Evolutionary conservation across 768 basidiomycete genomes (phyloP).

Genomic region (Rhizopogon roseolus): DNA sequence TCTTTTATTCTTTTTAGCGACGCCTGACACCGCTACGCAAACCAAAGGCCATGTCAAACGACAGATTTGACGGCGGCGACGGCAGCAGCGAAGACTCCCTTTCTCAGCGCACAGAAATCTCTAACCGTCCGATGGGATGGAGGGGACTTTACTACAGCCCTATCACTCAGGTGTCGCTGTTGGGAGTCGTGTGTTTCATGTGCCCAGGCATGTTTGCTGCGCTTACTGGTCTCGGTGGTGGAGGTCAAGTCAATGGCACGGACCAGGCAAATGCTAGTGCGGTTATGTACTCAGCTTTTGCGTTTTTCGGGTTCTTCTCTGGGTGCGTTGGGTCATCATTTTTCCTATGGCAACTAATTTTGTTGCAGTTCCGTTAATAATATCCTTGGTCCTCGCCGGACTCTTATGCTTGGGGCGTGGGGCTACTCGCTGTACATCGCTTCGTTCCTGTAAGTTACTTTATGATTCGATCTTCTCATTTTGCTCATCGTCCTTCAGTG

Average conservation of each 20-base stretch:
- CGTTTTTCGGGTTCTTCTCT: conserved; percentile 59
- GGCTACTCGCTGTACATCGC: conserved; percentile 74
- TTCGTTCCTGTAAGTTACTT: conserved; percentile 55
- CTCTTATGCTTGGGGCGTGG: conserved; percentile 61
- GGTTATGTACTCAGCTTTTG: conserved; percentile 62
- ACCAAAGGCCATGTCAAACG: conserved; percentile 15
- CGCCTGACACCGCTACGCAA: too few species aligned
- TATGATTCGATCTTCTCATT: not conserved
- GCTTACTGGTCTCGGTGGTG: conserved; percentile 74
- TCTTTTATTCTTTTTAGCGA: too few species aligned
- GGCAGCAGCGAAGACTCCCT: not conserved
- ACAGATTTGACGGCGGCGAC: not conserved
- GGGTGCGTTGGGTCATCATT: conserved; percentile 40
- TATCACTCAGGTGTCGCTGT: conserved; percentile 37
- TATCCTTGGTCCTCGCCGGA: conserved; percentile 61
- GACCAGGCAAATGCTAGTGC: conserved; percentile 69
- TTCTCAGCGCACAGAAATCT: conserved; percentile 17
- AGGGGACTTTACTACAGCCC: conserved; percentile 56
- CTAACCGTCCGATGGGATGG: conserved; percentile 46
- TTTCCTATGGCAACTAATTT: not conserved
- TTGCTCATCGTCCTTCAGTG: conserved; percentile 30
- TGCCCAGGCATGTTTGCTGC: conserved; percentile 71
- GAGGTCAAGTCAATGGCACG: conserved; percentile 63
- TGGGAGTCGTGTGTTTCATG: conserved; percentile 67
- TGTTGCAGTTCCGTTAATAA: conserved; percentile 62